phyloP scores from a whole-genome alignment of 148 eudicot species.

The Camellia sinensis region DNA sequence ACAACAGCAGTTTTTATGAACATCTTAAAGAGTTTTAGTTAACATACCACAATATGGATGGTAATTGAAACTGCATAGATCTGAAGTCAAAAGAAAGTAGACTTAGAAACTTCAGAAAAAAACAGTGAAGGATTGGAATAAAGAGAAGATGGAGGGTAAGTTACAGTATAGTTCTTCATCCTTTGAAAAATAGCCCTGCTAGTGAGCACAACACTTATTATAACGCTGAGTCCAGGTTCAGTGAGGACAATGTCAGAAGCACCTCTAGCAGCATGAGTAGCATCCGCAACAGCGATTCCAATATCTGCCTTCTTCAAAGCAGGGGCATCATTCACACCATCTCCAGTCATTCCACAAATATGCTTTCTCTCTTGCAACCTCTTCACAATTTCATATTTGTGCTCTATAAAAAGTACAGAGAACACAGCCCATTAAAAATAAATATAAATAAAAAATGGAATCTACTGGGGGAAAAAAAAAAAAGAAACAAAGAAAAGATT shows the following conservation, averaged over 20 bases:
- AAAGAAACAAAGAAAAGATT: too few relatives aligned
- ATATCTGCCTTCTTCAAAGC: constrained; percentile 80
- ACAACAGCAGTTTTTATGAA: neutral
- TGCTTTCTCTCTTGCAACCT: constrained; percentile 68
- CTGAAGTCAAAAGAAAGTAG: constrained; percentile 21
- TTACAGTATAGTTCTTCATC: constrained; percentile 79
- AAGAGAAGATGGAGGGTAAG: constrained; percentile 14
- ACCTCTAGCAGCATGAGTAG: constrained; percentile 71
- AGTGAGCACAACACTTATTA: constrained; percentile 70
- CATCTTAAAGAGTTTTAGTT: neutral
- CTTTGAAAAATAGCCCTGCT: constrained; percentile 79
- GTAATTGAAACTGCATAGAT: constrained; percentile 69
- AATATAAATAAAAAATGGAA: neutral
- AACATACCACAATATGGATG: constrained; percentile 68
- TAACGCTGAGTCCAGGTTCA: constrained; percentile 77
- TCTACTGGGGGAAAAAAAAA: neutral
- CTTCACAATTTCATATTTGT: constrained; percentile 81
- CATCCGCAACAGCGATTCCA: constrained; percentile 75
- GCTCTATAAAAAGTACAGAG: constrained; percentile 33
- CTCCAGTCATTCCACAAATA: constrained; percentile 87
- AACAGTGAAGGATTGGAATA: neutral
- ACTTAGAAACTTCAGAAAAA: neutral
- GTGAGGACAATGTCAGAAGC: constrained; percentile 80
- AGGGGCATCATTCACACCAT: constrained; percentile 88
- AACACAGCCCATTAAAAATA: neutral